Conservation (phyloP, 1,284 basidiomycete genomes). For the Moesziomyces antarcticus region DNA sequence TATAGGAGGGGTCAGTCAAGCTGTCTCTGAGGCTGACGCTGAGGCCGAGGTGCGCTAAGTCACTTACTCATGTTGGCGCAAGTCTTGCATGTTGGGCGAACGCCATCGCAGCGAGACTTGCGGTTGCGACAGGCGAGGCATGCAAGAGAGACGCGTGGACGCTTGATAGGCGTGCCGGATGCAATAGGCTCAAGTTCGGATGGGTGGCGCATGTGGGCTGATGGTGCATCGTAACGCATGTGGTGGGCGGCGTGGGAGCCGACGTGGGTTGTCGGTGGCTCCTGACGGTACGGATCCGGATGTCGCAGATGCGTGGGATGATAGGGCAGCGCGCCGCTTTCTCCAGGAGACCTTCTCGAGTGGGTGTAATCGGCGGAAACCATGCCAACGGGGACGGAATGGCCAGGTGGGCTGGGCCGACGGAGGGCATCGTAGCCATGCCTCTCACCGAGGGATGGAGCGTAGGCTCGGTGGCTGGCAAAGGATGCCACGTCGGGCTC, state of each 20-base stretch:
- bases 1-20: background rate
- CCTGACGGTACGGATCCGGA: conserved; percentile 20
- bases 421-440: conserved; percentile 9
- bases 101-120: conserved; percentile 49
- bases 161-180: conserved; percentile 33
- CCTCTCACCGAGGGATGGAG: conserved; percentile 11
- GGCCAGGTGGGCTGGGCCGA: conserved; percentile 18
- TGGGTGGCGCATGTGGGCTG: conserved; percentile 13
- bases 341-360: conserved; percentile 23
- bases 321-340: conserved; percentile 5
- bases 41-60: background rate
- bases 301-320: conserved; percentile 14
- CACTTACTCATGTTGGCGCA: conserved; percentile 50
- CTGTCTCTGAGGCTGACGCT: background rate
- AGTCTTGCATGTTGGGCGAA: conserved; percentile 49
- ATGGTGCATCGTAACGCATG: conserved; percentile 17
- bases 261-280: conserved; percentile 8
- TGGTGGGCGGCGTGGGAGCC: conserved; percentile 23
- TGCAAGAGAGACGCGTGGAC: conserved; percentile 49
- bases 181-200: conserved; percentile 11
- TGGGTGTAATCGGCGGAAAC: conserved; percentile 33
- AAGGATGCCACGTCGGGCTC: conserved; percentile 8
- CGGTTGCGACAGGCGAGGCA: conserved; percentile 49
- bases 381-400: conserved; percentile 29
- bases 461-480: conserved; percentile 21